These are phyloP conservation scores for Cenococcum geophilum DNA, from an alignment of 495 filamentous ascomycete species.

Conservation along the genomic window DNA sequence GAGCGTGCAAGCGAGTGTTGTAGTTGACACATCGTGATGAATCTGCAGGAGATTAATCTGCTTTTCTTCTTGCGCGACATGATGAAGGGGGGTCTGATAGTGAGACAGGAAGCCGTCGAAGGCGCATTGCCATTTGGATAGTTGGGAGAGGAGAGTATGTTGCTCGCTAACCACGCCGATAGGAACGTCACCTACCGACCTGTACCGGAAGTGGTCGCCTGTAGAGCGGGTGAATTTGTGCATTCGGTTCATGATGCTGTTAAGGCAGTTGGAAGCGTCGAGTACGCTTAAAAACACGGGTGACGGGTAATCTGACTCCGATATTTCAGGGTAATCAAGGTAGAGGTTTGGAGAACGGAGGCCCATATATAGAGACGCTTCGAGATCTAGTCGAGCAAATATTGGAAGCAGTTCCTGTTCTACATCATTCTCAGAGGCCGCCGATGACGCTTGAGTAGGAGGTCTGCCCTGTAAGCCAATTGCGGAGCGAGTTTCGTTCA, in stretches of 20 bases:
- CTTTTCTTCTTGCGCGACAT: constrained; percentile 6
- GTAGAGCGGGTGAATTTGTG: constrained; percentile 8
- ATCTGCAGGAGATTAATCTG: constrained; percentile 15
- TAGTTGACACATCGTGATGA: constrained; percentile 12
- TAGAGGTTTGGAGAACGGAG: not conserved
- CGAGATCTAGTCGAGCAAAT: constrained; percentile 19
- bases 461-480: not conserved
- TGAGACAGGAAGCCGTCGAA: constrained; percentile 11
- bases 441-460: not conserved
- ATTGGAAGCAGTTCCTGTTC: constrained; percentile 22
- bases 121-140: constrained; percentile 16
- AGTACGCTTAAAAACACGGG: constrained; percentile 4
- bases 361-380: constrained; percentile 3
- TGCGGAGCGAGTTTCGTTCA: not conserved
- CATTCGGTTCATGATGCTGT: constrained; percentile 8
- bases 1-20: constrained; percentile 10
- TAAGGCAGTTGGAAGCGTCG: constrained; percentile 10
- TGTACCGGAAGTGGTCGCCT: constrained; percentile 4
- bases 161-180: constrained; percentile 10
- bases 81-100: not conserved
- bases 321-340: not conserved
- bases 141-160: constrained; percentile 5
- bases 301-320: not conserved
- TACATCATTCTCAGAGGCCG: not conserved
- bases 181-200: constrained; percentile 8